Conservation (phyloP, 257 asterid species). For the Nicotiana otophora region DNA sequence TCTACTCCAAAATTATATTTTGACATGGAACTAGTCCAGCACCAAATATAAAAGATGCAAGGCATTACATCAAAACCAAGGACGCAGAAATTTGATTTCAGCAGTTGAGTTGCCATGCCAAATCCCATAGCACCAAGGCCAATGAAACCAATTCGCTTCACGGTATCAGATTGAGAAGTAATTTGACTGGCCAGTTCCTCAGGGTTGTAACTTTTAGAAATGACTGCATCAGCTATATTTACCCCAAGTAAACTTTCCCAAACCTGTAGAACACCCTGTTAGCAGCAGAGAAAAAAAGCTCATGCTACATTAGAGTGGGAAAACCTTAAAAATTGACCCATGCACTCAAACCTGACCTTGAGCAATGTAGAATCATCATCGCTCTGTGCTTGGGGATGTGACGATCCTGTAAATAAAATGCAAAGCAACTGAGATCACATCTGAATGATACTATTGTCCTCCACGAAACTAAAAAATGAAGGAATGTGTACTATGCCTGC, state of each 20-base stretch:
- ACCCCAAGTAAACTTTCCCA: slow-evolving; percentile 84
- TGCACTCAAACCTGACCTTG: slow-evolving; percentile 36
- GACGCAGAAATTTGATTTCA: slow-evolving; percentile 72
- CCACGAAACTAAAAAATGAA: neutral
- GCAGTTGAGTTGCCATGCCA: slow-evolving; percentile 97
- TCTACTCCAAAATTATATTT: neutral
- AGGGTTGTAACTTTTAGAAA: slow-evolving; percentile 61
- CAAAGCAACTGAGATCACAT: slow-evolving; percentile 12
- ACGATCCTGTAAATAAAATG: slow-evolving; percentile 42
- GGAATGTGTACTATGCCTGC: slow-evolving; percentile 50
- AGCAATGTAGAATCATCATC: slow-evolving; percentile 47
- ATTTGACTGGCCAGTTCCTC: slow-evolving; percentile 62
- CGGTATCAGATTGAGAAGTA: slow-evolving; percentile 51
- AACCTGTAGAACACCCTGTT: slow-evolving; percentile 43
- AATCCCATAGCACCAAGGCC: slow-evolving; percentile 99
- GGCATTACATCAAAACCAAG: slow-evolving; percentile 80
- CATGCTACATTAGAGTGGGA: neutral
- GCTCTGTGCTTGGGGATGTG: slow-evolving; percentile 34
- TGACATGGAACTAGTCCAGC: slow-evolving; percentile 7
- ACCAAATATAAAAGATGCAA: slow-evolving; percentile 16
- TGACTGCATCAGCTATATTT: slow-evolving; percentile 54
- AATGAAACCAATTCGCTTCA: slow-evolving; percentile 74
- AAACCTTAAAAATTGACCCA: neutral
- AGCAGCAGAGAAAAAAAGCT: slow-evolving; percentile 10
- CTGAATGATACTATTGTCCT: neutral